Evolutionary conservation across 768 basidiomycete genomes (phyloP).

Genomic region (Termitomyces sp.): DNA sequence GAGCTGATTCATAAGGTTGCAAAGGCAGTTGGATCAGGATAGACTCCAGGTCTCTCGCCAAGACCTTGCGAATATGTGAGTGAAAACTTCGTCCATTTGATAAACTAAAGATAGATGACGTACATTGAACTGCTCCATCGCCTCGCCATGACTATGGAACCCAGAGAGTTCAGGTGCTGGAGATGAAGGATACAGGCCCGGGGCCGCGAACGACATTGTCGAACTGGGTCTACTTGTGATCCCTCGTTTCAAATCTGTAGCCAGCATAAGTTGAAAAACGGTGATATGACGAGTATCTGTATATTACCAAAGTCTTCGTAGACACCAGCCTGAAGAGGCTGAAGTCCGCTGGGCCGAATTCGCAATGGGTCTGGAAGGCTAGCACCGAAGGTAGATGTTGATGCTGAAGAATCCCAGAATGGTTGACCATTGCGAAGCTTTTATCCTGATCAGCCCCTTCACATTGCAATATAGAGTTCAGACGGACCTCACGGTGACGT

Average conservation of each 20-base stretch:
- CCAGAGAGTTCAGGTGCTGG: slow-evolving; percentile 56
- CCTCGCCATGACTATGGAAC: slow-evolving; percentile 70
- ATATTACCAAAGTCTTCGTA: slow-evolving; percentile 90
- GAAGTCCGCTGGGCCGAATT: slow-evolving; percentile 79
- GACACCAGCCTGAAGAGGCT: slow-evolving; percentile 77
- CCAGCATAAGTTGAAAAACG: slow-evolving; percentile 24
- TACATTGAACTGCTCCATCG: slow-evolving; percentile 85
- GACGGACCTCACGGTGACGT: slow-evolving; percentile 78
- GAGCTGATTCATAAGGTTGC: slow-evolving; percentile 55
- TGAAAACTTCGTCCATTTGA: slow-evolving; percentile 2
- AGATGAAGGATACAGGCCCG: slow-evolving; percentile 54
- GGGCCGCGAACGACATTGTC: slow-evolving; percentile 58
- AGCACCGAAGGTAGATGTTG: slow-evolving; percentile 62
- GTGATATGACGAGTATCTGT: neutral
- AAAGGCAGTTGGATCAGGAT: slow-evolving; percentile 73
- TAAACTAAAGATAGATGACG: slow-evolving; percentile 21
- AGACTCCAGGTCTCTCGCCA: slow-evolving; percentile 73
- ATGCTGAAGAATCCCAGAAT: slow-evolving; percentile 88
- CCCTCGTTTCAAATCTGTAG: slow-evolving; percentile 56
- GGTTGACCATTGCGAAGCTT: slow-evolving; percentile 67
- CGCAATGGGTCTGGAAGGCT: slow-evolving; percentile 87
- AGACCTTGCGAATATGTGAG: slow-evolving; percentile 25
- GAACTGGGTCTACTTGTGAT: slow-evolving; percentile 67
- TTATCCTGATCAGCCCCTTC: slow-evolving; percentile 3
- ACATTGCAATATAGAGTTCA: neutral